phyloP scores from a whole-genome alignment of 768 basidiomycete genomes.

The Chalciporus chontae region DNA sequence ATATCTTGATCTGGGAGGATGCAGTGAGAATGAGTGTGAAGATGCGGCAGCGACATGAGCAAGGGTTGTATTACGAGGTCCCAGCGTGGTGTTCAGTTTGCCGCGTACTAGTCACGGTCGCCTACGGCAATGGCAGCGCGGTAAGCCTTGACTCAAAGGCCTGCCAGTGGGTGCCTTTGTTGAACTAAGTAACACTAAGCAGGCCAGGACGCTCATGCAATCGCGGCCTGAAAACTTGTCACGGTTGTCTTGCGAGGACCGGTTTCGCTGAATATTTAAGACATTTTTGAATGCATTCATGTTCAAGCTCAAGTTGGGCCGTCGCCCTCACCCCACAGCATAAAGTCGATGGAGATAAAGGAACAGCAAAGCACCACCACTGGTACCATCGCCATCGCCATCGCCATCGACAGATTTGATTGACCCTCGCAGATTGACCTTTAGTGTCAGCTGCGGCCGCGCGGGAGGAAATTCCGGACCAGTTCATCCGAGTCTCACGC shows the following conservation, averaged over 20 bases:
- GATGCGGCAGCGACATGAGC: slow-evolving; percentile 13
- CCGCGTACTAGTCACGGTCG: no score
- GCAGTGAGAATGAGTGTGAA: slow-evolving; percentile 9
- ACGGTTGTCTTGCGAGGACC: not conserved
- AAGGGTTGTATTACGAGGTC: not conserved
- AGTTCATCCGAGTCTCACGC: slow-evolving; percentile 27
- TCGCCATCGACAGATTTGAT: no score
- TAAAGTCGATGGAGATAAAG: no score
- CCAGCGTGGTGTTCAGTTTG: no score
- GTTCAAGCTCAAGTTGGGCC: no score
- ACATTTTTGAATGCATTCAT: slow-evolving; percentile 11
- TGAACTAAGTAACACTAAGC: not conserved
- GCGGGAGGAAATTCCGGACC: slow-evolving; percentile 13
- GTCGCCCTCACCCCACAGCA: no score
- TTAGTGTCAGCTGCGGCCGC: not conserved
- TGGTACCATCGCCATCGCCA: no score
- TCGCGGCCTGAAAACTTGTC: no score
- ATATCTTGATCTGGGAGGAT: slow-evolving; percentile 24
- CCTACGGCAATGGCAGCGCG: slow-evolving; percentile 7
- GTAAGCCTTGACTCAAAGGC: no score
- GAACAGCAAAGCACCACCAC: no score
- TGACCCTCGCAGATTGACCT: no score
- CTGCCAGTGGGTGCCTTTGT: not conserved
- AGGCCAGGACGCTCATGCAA: not conserved
- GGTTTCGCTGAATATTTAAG: slow-evolving; percentile 8